Base-by-base conservation (phyloP, 2,329 filamentous ascomycete genomes). In the Gyromitra esculenta region DNA sequence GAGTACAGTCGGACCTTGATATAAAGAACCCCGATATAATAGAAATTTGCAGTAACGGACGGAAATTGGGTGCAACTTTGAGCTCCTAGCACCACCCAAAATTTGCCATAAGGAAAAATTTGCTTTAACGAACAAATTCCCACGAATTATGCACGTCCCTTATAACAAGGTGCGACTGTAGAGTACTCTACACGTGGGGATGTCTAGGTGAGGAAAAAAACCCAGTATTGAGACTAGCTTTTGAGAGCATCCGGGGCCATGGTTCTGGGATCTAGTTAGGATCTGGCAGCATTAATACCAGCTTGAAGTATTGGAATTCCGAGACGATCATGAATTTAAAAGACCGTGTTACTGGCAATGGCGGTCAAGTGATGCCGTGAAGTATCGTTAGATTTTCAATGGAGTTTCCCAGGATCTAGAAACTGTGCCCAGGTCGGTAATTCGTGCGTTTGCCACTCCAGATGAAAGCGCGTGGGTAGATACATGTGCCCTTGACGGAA, bases 271-370 rank as follows among this genome's bases (percentile, higher is more conserved):
- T 43, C n/a, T 54, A 1, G 43, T 31, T 18, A 43, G 13, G 43
- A 63, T 71, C 68, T 64, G n/a, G 67, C 18, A 41, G 2, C 37
- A n/a, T 43, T 15, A 9, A 60, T 54, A 43, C 6, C 48, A 57
- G 1, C 25, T 48, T n/a, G 48, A 11, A 43, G 35, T 18, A 9
- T 4, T 15, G n/a, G 2, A 52, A 15, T 52, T 7, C 5, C 18
- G 25, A 31, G 25, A 31, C 25, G 25, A 3, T 3, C 25, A 31
- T 4, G 25, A n/a, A 52, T 18, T 18, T n/a, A n/a, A n/a, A 39
- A 9, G 18, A 15, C 41, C 7, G 11, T 25, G 56, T 31, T 48
- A 48, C 65, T 43, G 25, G 7, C n/a, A 35, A n/a, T 59, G 11
- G 31, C 9, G 37, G 25, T 60, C 57, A 60, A 60, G 21, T 56